Percentiles rank a stretch among this genome's conserved stretches.
These are phyloP conservation scores for Phialophora tarda DNA, from an alignment of 2,329 filamentous ascomycete species.

Conservation along the genomic window DNA sequence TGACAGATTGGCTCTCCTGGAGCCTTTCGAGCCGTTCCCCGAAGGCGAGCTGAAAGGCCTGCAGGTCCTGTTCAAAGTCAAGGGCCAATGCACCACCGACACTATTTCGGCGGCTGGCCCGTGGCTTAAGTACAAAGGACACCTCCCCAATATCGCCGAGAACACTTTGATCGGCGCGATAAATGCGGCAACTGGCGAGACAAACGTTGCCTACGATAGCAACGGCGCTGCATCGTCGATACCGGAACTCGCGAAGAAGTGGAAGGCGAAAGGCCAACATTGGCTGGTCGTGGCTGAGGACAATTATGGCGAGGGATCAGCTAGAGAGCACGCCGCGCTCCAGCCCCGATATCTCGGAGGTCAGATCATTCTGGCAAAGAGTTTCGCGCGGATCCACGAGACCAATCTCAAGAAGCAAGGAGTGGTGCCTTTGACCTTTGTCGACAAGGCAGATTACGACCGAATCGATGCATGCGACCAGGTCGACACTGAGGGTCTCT, in stretches of 20 bases:
- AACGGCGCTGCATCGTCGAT: conserved; percentile 77
- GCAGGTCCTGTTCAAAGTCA: conserved; percentile 91
- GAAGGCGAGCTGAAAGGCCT: conserved; percentile 73
- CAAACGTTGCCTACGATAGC: conserved; percentile 88
- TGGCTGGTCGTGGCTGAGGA: conserved; percentile 98
- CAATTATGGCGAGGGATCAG: conserved; percentile 93
- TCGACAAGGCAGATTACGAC: conserved; percentile 85
- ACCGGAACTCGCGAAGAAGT: conserved; percentile 82
- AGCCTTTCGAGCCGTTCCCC: conserved; percentile 88
- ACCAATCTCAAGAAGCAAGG: conserved; percentile 98
- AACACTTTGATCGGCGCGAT: conserved; percentile 96
- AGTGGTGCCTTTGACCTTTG: conserved; percentile 91
- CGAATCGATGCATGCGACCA: conserved; percentile 80
- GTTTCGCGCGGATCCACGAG: conserved; percentile 90
- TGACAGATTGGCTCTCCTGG: conserved; percentile 84
- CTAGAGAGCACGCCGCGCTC: conserved; percentile 85
- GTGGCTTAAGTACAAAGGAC: conserved; percentile 99
- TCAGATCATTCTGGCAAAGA: conserved; percentile 81
- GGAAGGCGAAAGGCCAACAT: conserved; percentile 74
- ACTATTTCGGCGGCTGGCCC: conserved; percentile 96
- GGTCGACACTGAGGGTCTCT: conserved; percentile 80
- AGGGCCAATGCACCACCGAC: conserved; percentile 97
- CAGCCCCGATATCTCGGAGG: conserved; percentile 91
- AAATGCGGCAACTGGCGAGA: conserved; percentile 89
- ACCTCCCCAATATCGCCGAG: conserved; percentile 94